These are phyloP conservation scores for Dictyostelium purpureum DNA, from an alignment of 78 protist genomes.

Conservation along the genomic window DNA sequence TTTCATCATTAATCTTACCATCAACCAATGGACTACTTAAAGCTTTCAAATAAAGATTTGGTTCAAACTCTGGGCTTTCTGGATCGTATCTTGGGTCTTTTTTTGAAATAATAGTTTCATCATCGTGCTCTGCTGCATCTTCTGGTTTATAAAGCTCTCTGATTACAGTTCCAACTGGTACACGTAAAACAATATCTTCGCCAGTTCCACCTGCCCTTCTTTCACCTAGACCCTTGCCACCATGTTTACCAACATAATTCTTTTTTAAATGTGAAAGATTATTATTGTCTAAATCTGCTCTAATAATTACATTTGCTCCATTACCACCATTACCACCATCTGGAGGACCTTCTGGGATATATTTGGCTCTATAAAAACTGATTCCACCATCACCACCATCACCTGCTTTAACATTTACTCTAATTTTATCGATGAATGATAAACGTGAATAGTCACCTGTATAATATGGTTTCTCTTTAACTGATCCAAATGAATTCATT, in stretches of 20 bases:
- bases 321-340: slow-evolving; percentile 78
- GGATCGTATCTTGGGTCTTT: slow-evolving; percentile 33
- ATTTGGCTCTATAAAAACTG: slow-evolving; percentile 50
- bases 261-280: slow-evolving; percentile 49
- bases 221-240: slow-evolving; percentile 35
- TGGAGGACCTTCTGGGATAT: slow-evolving; percentile 71
- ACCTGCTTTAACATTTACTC: slow-evolving; percentile 40
- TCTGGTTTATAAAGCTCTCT: background rate
- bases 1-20: slow-evolving; percentile 14
- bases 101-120: background rate
- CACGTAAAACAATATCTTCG: slow-evolving; percentile 44
- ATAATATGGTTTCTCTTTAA: background rate
- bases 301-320: slow-evolving; percentile 49
- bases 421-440: slow-evolving; percentile 37
- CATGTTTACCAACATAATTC: slow-evolving; percentile 17
- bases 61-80: background rate
- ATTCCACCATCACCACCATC: slow-evolving; percentile 66
- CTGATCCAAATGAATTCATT: background rate
- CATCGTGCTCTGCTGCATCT: slow-evolving; percentile 11
- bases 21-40: slow-evolving; percentile 26
- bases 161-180: slow-evolving; percentile 71
- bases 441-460: background rate
- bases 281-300: slow-evolving; percentile 37
- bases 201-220: slow-evolving; percentile 42
- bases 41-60: slow-evolving; percentile 8